Evolutionary conservation across 2,329 filamentous ascomycete genomes (phyloP), one percentile per base, ranked within the genome.

Genomic region (Didymella lethalis): DNA sequence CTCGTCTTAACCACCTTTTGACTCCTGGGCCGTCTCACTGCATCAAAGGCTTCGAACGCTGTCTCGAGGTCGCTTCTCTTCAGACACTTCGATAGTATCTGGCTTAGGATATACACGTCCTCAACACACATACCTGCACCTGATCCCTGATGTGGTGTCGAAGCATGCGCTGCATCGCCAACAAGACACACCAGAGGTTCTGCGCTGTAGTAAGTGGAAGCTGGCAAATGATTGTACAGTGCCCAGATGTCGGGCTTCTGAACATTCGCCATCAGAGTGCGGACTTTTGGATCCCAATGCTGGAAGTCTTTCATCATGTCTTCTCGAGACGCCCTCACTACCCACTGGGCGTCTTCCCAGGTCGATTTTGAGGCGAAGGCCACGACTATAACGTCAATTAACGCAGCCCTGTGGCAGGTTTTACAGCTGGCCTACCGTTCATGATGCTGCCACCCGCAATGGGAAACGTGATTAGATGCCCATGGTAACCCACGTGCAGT

Each of bases 401-500:
- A 10, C 20, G 8, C 3, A 7, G 2, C 25, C 4, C 7, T 4
- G 23, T 26, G 25, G 23, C 23, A 6, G 7, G 16, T 20, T 23
- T 10, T 2, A 3, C 23, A 4, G 23, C 23, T 0, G 2, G 60
- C 61, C 43, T 62, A 76, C 75, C 79, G 67, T 89, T 89, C 68
- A 88, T 78, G 3, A 83, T 79, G 8, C 79, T 77, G 10, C 82
- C 83, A n/a, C 81, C 77, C 6, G 84, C 83, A 10, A 90, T 85
- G 0, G 88, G 85, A 67, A 89, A 90, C 0, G 83, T 87, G 25
- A 90, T 78, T 7, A 85, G 65, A 69, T 90, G 88, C 0, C 83
- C 85, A 50, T 79, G 74, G 0, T 82, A 83, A 0, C 86, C 87
- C 53, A 85, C 80, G 69, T 85, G 85, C 80, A 88, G 84, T 69